These are phyloP conservation scores for Penicillium sp. DNA, from an alignment of 2,329 filamentous ascomycete species.

Conservation along the genomic window DNA sequence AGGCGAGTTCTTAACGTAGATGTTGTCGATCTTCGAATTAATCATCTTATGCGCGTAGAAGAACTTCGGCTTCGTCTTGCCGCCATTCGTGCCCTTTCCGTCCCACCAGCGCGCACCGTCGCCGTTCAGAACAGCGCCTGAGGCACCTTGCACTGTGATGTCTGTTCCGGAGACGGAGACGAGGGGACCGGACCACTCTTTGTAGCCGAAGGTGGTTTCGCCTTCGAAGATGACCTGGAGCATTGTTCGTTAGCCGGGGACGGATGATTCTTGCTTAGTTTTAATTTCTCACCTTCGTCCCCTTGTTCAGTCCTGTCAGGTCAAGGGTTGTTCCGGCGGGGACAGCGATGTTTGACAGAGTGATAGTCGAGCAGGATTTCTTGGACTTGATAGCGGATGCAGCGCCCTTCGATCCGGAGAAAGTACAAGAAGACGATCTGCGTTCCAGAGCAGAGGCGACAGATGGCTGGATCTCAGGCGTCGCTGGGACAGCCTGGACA, in stretches of 20 bases:
- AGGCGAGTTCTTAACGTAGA: slow-evolving; percentile 40
- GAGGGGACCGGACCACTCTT: slow-evolving; percentile 67
- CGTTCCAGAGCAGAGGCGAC: slow-evolving; percentile 8
- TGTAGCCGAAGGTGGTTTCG: slow-evolving; percentile 67
- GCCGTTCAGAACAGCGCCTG: slow-evolving; percentile 60
- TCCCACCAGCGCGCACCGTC: slow-evolving; percentile 52
- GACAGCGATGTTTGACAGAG: background rate
- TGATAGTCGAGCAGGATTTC: slow-evolving; percentile 35
- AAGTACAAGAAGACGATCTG: slow-evolving; percentile 31
- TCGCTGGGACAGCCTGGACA: slow-evolving; percentile 4
- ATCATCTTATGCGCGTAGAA: slow-evolving; percentile 51
- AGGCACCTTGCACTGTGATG: slow-evolving; percentile 57
- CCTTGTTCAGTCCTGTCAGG: slow-evolving; percentile 1
- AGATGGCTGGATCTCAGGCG: background rate
- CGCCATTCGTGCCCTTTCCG: slow-evolving; percentile 61
- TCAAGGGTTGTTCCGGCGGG: slow-evolving; percentile 4
- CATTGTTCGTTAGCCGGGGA: background rate
- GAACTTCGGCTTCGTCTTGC: slow-evolving; percentile 65
- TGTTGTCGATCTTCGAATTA: slow-evolving; percentile 32
- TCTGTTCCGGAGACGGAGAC: slow-evolving; percentile 63
- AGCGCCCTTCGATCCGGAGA: slow-evolving; percentile 28
- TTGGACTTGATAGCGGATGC: slow-evolving; percentile 33
- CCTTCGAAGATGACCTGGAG: slow-evolving; percentile 63
- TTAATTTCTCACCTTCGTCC: background rate
- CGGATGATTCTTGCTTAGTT: background rate